Evolutionary conservation across 2,329 filamentous ascomycete species (phyloP).

Genomic region (Arthrobotrys pseudoclavata): DNA sequence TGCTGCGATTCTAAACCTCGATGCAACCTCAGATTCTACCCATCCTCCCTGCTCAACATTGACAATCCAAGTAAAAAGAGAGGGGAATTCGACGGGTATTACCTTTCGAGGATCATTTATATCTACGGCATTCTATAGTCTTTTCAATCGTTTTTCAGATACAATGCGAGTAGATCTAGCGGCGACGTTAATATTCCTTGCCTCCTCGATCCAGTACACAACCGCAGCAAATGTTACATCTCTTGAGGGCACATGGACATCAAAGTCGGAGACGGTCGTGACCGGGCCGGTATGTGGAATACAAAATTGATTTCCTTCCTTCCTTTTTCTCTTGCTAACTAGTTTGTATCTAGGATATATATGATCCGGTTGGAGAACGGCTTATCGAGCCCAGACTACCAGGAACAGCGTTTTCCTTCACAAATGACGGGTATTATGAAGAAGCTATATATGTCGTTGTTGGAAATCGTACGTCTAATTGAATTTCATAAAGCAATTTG

Average conservation of each 20-base stretch:
- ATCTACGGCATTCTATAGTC: constrained; percentile 6
- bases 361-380: constrained; percentile 75
- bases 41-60: not conserved
- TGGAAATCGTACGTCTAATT: constrained; percentile 73
- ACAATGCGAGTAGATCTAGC: constrained; percentile 36
- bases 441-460: constrained; percentile 78
- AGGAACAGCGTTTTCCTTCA: constrained; percentile 82
- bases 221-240: constrained; percentile 68
- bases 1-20: constrained; percentile 16
- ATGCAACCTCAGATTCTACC: constrained; percentile 21
- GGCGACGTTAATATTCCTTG: constrained; percentile 15
- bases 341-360: constrained; percentile 73
- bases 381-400: constrained; percentile 76
- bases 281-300: constrained; percentile 75
- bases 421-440: constrained; percentile 76
- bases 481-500: not conserved
- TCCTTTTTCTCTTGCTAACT: not conserved
- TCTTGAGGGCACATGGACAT: constrained; percentile 79
- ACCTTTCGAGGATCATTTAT: not conserved
- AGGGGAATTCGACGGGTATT: not conserved
- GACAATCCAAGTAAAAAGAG: not conserved
- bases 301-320: not conserved
- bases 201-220: constrained; percentile 64
- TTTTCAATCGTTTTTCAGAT: not conserved
- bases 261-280: constrained; percentile 77